phyloP scores from a whole-genome alignment of 2,329 filamentous ascomycete genomes.

The Clarireedia homoeocarpa region DNA sequence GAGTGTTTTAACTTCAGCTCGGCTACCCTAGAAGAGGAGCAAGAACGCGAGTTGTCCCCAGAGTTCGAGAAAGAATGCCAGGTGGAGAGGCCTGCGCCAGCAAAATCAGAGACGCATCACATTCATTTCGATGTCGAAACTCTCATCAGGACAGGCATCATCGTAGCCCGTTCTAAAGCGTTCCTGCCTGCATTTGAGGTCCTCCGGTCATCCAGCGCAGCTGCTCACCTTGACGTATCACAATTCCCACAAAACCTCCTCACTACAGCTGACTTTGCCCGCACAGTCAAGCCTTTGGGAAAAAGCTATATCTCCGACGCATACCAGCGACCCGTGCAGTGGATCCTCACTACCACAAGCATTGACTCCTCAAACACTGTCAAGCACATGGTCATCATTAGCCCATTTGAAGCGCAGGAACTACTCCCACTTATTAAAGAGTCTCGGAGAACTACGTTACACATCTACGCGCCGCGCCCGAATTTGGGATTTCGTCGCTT shows the following conservation, averaged over 20 bases:
- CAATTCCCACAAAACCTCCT: slow-evolving; percentile 36
- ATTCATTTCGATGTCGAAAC: no score
- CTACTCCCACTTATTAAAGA: slow-evolving; percentile 36
- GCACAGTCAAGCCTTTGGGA: no score
- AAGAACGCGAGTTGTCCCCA: slow-evolving; percentile 59
- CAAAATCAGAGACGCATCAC: no score
- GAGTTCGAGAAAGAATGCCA: slow-evolving; percentile 55
- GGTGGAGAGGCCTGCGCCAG: no score
- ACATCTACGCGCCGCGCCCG: slow-evolving; percentile 43
- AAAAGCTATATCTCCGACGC: no score
- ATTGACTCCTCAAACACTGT: no score
- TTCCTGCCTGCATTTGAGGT: slow-evolving; percentile 39
- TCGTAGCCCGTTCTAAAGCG: slow-evolving; percentile 20
- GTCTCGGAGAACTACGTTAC: slow-evolving; percentile 34
- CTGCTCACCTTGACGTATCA: slow-evolving; percentile 23
- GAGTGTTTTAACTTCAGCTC: no score
- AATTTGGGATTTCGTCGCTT: no score
- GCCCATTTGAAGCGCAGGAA: slow-evolving; percentile 50
- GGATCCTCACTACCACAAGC: no score
- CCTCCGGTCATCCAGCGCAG: slow-evolving; percentile 35
- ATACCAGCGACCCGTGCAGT: no score
- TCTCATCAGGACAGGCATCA: no score
- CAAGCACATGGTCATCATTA: no score
- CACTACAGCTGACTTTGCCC: slow-evolving; percentile 43
- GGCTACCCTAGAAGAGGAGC: slow-evolving; percentile 50